Percentiles rank a stretch among this genome's conserved stretches.
These are phyloP conservation scores for Tylopilus plumbeoviolaceoides DNA, from an alignment of 768 basidiomycete genomes.

Conservation along the genomic window DNA sequence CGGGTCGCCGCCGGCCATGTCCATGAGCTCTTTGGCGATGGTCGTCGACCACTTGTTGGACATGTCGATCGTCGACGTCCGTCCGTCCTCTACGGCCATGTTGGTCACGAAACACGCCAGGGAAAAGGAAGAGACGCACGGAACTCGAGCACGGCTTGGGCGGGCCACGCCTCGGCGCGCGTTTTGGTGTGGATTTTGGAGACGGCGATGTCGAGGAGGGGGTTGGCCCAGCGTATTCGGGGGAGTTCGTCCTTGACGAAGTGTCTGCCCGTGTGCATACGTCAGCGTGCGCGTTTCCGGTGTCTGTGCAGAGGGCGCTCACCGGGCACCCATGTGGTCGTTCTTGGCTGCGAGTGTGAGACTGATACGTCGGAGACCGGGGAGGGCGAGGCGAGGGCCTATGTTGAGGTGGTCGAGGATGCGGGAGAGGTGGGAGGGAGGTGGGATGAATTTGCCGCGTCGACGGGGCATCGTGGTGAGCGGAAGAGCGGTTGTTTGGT, in stretches of 20 bases:
- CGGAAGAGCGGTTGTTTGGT: conserved; percentile 15
- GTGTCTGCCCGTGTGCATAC: conserved; percentile 42
- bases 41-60: conserved; percentile 65
- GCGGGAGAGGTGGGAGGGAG: conserved; percentile 52
- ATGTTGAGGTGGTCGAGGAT: conserved; percentile 49
- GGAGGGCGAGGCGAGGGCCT: conserved; percentile 48
- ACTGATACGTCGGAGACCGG: conserved; percentile 46
- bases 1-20: conserved; percentile 52
- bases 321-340: conserved; percentile 77
- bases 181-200: conserved; percentile 48
- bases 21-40: conserved; percentile 70
- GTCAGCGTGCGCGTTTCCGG: not conserved
- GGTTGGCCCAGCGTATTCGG: conserved; percentile 75
- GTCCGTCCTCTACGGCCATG: conserved; percentile 46
- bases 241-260: conserved; percentile 79
- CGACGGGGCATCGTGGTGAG: conserved; percentile 18
- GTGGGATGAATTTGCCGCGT: conserved; percentile 33
- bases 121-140: conserved; percentile 28
- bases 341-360: conserved; percentile 54
- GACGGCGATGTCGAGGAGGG: conserved; percentile 56
- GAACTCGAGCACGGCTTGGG: conserved; percentile 59
- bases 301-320: conserved; percentile 12
- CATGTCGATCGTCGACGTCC: conserved; percentile 44
- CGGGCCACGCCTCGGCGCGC: conserved; percentile 51
- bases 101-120: too few relatives aligned